These are phyloP conservation scores for Thermothielavioides terrestris DNA, from an alignment of 495 filamentous ascomycete genomes.

Conservation along the genomic window DNA sequence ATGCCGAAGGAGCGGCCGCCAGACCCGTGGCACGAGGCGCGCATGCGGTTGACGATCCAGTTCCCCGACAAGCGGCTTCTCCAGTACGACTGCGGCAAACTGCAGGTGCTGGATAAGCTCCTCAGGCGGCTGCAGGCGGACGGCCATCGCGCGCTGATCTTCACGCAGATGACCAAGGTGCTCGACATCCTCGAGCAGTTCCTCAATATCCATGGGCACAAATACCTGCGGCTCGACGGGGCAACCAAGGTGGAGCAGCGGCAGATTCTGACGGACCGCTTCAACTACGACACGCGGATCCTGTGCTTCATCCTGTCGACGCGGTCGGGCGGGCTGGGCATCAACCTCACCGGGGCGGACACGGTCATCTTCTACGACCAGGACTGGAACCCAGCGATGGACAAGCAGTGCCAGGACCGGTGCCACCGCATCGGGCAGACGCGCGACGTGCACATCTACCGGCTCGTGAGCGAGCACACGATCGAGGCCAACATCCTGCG, in stretches of 20 bases:
- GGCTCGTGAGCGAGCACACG: constrained; percentile 92
- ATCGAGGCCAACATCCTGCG: constrained; percentile 98
- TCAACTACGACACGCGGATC: constrained; percentile 91
- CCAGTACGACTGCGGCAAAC: constrained; percentile 96
- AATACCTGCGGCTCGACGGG: constrained; percentile 84
- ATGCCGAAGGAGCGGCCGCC: constrained; percentile 43
- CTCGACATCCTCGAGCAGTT: constrained; percentile 97
- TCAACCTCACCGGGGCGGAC: constrained; percentile 94
- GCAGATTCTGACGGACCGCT: constrained; percentile 90
- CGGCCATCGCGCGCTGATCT: constrained; percentile 90
- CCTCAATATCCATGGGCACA: constrained; percentile 94
- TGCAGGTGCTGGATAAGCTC: constrained; percentile 81
- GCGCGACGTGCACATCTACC: constrained; percentile 95
- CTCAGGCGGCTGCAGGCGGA: constrained; percentile 81
- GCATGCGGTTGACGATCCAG: constrained; percentile 86
- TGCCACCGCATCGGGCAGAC: constrained; percentile 98
- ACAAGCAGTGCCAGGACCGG: constrained; percentile 97
- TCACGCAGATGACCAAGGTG: constrained; percentile 99
- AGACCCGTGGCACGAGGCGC: constrained; percentile 90
- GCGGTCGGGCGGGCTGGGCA: constrained; percentile 88
- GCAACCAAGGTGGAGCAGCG: constrained; percentile 91
- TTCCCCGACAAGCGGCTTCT: constrained; percentile 94
- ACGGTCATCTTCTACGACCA: constrained; percentile 99
- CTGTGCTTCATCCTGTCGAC: constrained; percentile 92
- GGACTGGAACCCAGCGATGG: constrained; percentile 99